Evolutionary conservation across 306 rosid genomes (phyloP), one percentile per base, ranked within the genome.

Genomic region (Cicer bijugum): DNA sequence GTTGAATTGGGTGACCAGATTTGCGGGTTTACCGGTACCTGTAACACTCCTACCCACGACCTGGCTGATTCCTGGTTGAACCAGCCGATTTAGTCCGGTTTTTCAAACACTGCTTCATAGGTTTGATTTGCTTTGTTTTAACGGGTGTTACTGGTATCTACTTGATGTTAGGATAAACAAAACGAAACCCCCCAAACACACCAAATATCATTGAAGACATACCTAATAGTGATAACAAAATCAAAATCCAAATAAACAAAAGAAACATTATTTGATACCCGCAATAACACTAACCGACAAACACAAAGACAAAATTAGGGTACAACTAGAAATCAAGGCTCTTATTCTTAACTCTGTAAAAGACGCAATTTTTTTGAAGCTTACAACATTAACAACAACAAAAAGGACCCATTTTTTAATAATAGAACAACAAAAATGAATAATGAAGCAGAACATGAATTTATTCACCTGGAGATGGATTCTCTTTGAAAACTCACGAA

Each of bases 201-300:
- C 7, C 10, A 50, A 6, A 50, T 14, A 4, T 50, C 15, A 50
- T 6, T 50, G 43, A 58, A 33, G 8, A 28, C 43, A 28, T 11
- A 58, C 33, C 64, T 28, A 6, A 5, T 9, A 17, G 55, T 40
- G 52, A 63, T 50, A 62, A 37, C 23, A 20, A 20, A 20, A 20
- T 20, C 23, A 23, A 23, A 23, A 23, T 5, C 35, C 40, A 46
- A 60, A 61, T 37, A 37, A 20, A 43, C 45, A 19, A 59, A 56
- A 58, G 60, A 76, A 55, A 14, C 62, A 58, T 8, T 33, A 11
- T 35, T 67, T 67, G 19, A 28, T 46, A 48, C 73, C 62, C 17
- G 23, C 15, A 57, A 57, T 9, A 23, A 7, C 3, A 61, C 8
- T 1, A 40, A 9, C 23, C 53, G 4, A 45, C 9, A 23, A 71